Conservation (phyloP, 768 basidiomycete genomes). For the Calvatia gigantea region DNA sequence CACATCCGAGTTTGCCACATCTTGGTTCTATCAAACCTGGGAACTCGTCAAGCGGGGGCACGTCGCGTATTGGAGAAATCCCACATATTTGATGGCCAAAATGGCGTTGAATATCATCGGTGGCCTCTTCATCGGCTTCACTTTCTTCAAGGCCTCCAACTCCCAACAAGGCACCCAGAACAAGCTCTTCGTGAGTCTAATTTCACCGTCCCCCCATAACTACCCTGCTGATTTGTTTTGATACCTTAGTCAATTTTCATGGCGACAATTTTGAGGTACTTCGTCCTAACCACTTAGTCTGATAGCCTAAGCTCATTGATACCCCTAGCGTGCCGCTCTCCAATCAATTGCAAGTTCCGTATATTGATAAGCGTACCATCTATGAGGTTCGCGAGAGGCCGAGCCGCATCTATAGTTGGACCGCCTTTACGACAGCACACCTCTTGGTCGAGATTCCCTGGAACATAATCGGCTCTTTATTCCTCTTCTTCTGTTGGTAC, state of each 20-base stretch:
- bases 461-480: constrained; percentile 53
- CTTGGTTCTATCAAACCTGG: constrained; percentile 47
- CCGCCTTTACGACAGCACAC: constrained; percentile 51
- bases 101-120: constrained; percentile 48
- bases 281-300: not conserved
- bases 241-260: constrained; percentile 48
- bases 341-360: constrained; percentile 62
- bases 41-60: constrained; percentile 43
- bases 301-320: constrained; percentile 1
- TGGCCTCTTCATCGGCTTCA: constrained; percentile 59
- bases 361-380: constrained; percentile 53
- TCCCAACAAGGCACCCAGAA: constrained; percentile 59
- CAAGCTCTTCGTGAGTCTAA: constrained; percentile 54
- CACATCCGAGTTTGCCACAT: constrained; percentile 46
- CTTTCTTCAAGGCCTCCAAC: constrained; percentile 55
- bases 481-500: constrained; percentile 68
- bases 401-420: constrained; percentile 65
- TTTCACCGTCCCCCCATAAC: constrained; percentile 8
- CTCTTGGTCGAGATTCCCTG: constrained; percentile 57
- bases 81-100: constrained; percentile 60
- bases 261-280: constrained; percentile 41
- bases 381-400: constrained; percentile 70
- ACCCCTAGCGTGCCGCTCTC: constrained; percentile 43
- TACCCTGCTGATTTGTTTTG: not conserved
- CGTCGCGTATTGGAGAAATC: constrained; percentile 50